Percentiles rank a stretch among this genome's conserved stretches.
These are phyloP conservation scores for Pleurotus ostreatus DNA, from an alignment of 768 basidiomycete genomes.

Conservation along the genomic window DNA sequence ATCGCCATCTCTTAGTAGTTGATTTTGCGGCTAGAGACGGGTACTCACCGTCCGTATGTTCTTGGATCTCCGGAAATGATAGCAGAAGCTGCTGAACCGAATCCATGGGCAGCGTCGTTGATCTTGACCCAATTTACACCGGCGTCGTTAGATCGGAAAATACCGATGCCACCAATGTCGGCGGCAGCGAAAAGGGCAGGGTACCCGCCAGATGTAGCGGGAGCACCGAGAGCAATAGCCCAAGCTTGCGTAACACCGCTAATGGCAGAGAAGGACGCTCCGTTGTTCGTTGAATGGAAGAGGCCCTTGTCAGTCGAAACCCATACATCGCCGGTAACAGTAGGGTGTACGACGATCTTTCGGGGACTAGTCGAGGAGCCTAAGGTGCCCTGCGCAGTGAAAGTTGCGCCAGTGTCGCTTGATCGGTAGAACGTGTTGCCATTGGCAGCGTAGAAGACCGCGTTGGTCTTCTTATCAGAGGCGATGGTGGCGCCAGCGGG, in stretches of 20 bases:
- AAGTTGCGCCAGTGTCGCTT: conserved; percentile 51
- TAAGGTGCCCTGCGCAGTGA: conserved; percentile 37
- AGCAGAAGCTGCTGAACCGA: conserved; percentile 46
- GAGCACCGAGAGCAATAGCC: conserved; percentile 56
- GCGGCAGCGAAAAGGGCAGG: conserved; percentile 56
- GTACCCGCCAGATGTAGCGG: conserved; percentile 40
- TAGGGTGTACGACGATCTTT: conserved; percentile 52
- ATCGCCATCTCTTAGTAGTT: not conserved
- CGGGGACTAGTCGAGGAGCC: conserved; percentile 44
- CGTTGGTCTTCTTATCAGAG: conserved; percentile 56
- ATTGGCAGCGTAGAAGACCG: conserved; percentile 57
- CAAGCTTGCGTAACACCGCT: conserved; percentile 47
- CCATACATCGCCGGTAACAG: conserved; percentile 58
- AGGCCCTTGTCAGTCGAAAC: conserved; percentile 54
- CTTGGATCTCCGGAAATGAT: conserved; percentile 48
- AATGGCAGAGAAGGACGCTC: conserved; percentile 44
- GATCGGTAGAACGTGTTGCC: conserved; percentile 58
- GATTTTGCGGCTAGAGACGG: not conserved
- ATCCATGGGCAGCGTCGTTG: conserved; percentile 54
- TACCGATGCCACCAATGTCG: conserved; percentile 43
- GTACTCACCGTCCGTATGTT: conserved; percentile 47
- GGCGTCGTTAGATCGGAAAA: conserved; percentile 53
- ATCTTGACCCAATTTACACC: conserved; percentile 58
- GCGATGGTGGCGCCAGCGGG: conserved; percentile 54
- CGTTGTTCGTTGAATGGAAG: conserved; percentile 54